These are phyloP conservation scores for Hymenochaete sp. DNA, from an alignment of 1,284 basidiomycete species.

Conservation along the genomic window DNA sequence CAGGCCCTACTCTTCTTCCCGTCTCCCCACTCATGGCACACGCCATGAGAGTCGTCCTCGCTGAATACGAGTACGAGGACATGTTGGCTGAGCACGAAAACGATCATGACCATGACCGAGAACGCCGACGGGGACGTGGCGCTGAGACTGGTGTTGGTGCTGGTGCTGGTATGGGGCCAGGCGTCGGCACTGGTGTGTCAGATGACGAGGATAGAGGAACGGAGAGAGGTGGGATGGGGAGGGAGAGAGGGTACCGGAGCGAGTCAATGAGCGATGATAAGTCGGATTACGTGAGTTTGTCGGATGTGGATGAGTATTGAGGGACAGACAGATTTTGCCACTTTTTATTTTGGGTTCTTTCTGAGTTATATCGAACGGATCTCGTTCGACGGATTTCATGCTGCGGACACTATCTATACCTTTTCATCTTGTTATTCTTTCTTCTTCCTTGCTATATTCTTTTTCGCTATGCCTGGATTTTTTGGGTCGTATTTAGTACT, in stretches of 20 bases:
- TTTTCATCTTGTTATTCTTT: no score
- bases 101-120: not conserved
- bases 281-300: slow-evolving; percentile 64
- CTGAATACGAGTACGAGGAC: slow-evolving; percentile 53
- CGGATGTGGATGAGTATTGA: slow-evolving; percentile 64
- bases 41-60: slow-evolving; percentile 71
- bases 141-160: not conserved
- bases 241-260: not conserved
- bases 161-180: not conserved
- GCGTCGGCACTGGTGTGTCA: not conserved
- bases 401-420: no score
- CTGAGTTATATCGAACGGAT: no score
- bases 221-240: not conserved
- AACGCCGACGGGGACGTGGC: not conserved
- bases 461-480: no score
- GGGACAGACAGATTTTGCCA: no score
- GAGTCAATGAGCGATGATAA: slow-evolving; percentile 50
- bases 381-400: no score
- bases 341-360: no score
- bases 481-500: no score
- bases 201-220: not conserved
- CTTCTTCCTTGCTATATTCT: no score
- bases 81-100: slow-evolving; percentile 39
- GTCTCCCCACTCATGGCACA: slow-evolving; percentile 69
- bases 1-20: slow-evolving; percentile 65